A percentile compares a stretch with the other conserved stretches of the same genome.
These are phyloP conservation scores for Stentor coeruleus DNA, from an alignment of 73 alveolate genomes.

Conservation along the genomic window DNA sequence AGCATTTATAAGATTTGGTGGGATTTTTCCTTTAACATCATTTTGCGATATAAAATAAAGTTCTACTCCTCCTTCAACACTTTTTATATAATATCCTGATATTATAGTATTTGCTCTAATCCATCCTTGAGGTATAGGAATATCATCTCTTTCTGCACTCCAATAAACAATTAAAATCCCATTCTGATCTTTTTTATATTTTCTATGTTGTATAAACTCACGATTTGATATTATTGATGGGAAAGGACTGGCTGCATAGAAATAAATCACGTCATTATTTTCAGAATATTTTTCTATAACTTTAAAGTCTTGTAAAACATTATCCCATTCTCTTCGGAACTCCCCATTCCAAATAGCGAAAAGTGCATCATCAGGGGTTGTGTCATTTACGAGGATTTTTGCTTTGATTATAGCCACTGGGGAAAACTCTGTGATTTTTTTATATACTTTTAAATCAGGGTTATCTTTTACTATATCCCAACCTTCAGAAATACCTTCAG, in stretches of 20 bases:
- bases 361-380: background rate
- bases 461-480: background rate
- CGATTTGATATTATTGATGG: background rate
- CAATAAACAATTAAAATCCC: background rate
- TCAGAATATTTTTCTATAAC: background rate
- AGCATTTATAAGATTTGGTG: background rate
- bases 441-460: background rate
- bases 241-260: background rate
- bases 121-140: background rate
- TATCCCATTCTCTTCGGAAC: background rate
- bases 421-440: background rate
- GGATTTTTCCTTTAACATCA: constrained; percentile 4
- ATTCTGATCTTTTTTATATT: background rate
- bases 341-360: background rate
- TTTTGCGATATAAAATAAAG: background rate
- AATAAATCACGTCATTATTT: background rate
- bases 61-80: background rate
- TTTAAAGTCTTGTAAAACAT: background rate
- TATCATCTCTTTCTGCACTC: background rate
- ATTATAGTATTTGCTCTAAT: background rate
- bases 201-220: background rate
- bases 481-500: background rate
- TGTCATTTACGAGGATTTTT: background rate
- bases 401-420: background rate
- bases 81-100: background rate